Percentiles rank a stretch among this genome's conserved stretches.
Conservation (phyloP, 441 rosid species). For the Euphorbia schlechtendalii region DNA sequence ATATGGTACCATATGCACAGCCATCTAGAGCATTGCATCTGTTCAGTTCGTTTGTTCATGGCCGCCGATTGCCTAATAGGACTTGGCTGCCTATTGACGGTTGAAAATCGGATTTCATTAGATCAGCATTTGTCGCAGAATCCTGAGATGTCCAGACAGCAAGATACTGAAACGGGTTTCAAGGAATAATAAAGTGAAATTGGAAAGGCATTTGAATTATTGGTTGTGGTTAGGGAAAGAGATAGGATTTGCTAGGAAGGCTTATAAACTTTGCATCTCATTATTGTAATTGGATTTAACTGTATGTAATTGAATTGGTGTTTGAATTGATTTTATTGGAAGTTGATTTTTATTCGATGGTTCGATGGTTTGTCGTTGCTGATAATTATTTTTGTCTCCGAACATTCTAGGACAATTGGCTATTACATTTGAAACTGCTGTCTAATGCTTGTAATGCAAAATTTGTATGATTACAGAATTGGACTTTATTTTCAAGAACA, state of each 20-base stretch:
- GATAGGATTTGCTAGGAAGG: not conserved
- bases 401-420: no score
- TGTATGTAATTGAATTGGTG: not conserved
- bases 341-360: not conserved
- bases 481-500: not conserved
- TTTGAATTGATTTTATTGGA: no score
- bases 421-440: no score
- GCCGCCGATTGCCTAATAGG: slow-evolving; percentile 55
- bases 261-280: not conserved
- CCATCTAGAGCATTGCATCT: slow-evolving; percentile 83
- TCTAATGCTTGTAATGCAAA: slow-evolving; percentile 1
- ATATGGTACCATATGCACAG: slow-evolving; percentile 87
- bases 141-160: slow-evolving; percentile 1
- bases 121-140: no score
- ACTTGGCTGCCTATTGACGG: slow-evolving; percentile 35
- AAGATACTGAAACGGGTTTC: slow-evolving; percentile 4
- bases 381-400: no score
- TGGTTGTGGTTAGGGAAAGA: not conserved
- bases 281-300: not conserved
- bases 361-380: no score
- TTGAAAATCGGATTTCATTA: slow-evolving; percentile 18
- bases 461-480: not conserved
- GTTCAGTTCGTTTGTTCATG: slow-evolving; percentile 61
- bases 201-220: not conserved
- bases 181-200: not conserved